phyloP scores from a whole-genome alignment of 2,329 filamentous ascomycete genomes.

The Aspergillus flavus region DNA sequence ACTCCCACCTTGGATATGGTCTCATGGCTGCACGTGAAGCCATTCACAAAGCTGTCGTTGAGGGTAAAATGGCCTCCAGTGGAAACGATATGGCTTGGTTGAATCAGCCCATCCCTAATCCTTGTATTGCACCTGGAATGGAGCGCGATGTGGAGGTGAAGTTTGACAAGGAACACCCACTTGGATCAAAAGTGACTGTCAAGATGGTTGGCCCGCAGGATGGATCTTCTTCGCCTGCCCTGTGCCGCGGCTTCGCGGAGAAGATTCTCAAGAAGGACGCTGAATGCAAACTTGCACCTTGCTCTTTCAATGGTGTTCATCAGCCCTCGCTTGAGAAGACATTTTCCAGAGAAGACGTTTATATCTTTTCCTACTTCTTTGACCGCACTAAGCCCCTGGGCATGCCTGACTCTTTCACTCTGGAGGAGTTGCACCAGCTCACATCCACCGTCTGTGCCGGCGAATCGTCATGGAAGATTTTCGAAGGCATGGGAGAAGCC shows the following conservation, averaged over 20 bases:
- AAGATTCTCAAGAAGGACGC: slow-evolving; percentile 87
- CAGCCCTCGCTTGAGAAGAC: slow-evolving; percentile 92
- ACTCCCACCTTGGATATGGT: slow-evolving; percentile 95
- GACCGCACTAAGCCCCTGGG: slow-evolving; percentile 91
- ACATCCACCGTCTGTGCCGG: slow-evolving; percentile 83
- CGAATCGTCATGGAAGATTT: slow-evolving; percentile 75
- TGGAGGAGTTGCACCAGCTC: slow-evolving; percentile 85
- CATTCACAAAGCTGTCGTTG: slow-evolving; percentile 74
- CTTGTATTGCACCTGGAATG: slow-evolving; percentile 84
- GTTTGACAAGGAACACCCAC: slow-evolving; percentile 65
- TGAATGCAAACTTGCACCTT: slow-evolving; percentile 80
- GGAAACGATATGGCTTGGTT: slow-evolving; percentile 69
- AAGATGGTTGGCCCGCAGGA: slow-evolving; percentile 85
- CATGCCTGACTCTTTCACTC: slow-evolving; percentile 97
- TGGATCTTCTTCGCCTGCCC: slow-evolving; percentile 66
- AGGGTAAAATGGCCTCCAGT: slow-evolving; percentile 67
- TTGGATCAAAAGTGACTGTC: slow-evolving; percentile 68
- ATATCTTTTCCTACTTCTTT: slow-evolving; percentile 97
- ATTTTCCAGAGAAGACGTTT: slow-evolving; percentile 87
- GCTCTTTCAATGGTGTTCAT: slow-evolving; percentile 97
- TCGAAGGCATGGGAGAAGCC: slow-evolving; percentile 74
- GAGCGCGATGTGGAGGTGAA: slow-evolving; percentile 72
- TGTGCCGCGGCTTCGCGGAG: slow-evolving; percentile 89
- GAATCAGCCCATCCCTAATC: slow-evolving; percentile 72
- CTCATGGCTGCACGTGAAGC: slow-evolving; percentile 92